Evolutionary conservation across 331 rosid genomes (phyloP), one percentile per base, ranked within the genome.

Genomic region (Telfairia occidentalis): DNA sequence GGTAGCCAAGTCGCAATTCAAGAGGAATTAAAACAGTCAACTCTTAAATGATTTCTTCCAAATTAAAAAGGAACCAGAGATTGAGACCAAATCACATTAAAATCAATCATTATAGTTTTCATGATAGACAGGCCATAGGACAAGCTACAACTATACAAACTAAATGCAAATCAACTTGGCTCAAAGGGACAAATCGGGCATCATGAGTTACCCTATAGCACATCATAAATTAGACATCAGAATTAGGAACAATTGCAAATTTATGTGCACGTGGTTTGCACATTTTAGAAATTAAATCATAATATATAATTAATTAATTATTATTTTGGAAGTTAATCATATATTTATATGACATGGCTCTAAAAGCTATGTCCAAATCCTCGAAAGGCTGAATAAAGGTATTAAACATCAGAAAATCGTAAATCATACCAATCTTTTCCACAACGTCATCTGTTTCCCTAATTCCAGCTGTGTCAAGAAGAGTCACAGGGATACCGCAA

Each of bases 391-490:
- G 61, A 49, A 50, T 32, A 4, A 73, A 73, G 50, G 9, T 52
- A 32, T 21, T 9, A 54, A 48, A 74, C 52, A 80, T 63, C 49
- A 57, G 7, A 16, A 34, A 75, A 79, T 50, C 19, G 30, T 72
- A 61, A 71, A 52, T 63, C 83, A 80, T 75, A 94, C 98, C 98
- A 60, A 94, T 94, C 87, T 85, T 94, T 84, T 94, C 98, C 80
- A 94, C 98, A 43, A 91, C 76, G 83, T 94, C 97, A 81, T 88
- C 82, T 40, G 98, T 94, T 82, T 94, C 97, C 83, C 98, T 84
- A 70, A 94, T 90, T 81, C 98, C 98, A 76, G 97, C 98, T 72
- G 98, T 94, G 77, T 94, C 98, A 82, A 94, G 97, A 82, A 94
- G 96, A 81, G 92, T 91, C 53, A 94, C 84, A 73, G 98, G 97